Percentiles rank a stretch among this genome's conserved stretches.
phyloP scores from a whole-genome alignment of 75 land plant genomes.

The Picea sitchensis region DNA sequence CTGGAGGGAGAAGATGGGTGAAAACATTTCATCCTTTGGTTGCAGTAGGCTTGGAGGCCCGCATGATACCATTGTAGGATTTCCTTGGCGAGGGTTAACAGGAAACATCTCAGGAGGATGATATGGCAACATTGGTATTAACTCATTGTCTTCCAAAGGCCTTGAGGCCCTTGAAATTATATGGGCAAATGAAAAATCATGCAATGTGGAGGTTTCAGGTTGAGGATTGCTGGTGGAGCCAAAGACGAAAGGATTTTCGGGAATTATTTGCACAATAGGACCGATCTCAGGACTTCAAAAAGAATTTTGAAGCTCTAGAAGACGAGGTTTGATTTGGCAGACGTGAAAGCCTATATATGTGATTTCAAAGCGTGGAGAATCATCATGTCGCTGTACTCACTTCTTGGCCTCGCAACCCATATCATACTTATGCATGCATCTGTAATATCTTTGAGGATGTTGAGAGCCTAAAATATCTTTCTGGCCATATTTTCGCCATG shows the following conservation, averaged over 20 bases:
- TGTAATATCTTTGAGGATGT: conserved; percentile 62
- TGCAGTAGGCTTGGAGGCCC: background rate
- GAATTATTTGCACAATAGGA: background rate
- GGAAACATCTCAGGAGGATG: background rate
- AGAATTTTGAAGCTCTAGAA: background rate
- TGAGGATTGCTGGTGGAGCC: background rate
- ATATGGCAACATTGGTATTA: background rate
- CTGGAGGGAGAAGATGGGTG: background rate
- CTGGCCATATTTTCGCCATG: conserved; percentile 89
- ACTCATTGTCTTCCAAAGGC: background rate
- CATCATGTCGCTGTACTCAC: conserved; percentile 38
- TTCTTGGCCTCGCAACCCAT: conserved; percentile 50
- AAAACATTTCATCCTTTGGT: background rate
- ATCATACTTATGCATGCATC: conserved; percentile 57
- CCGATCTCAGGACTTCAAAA: background rate
- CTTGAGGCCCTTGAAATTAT: background rate
- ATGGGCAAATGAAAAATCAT: background rate
- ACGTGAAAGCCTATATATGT: conserved; percentile 53
- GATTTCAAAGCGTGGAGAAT: conserved; percentile 31
- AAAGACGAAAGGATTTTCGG: background rate
- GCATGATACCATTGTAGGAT: too few relatives aligned
- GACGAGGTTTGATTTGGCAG: conserved; percentile 21
- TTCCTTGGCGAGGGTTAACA: background rate
- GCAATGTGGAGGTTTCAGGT: background rate
- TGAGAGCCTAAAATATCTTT: conserved; percentile 79